A percentile compares a stretch with the other conserved stretches of the same genome.
These are phyloP conservation scores for Cyclostephanos invisitatus DNA, from an alignment of 108 stramenopile genomes.

Conservation along the genomic window DNA sequence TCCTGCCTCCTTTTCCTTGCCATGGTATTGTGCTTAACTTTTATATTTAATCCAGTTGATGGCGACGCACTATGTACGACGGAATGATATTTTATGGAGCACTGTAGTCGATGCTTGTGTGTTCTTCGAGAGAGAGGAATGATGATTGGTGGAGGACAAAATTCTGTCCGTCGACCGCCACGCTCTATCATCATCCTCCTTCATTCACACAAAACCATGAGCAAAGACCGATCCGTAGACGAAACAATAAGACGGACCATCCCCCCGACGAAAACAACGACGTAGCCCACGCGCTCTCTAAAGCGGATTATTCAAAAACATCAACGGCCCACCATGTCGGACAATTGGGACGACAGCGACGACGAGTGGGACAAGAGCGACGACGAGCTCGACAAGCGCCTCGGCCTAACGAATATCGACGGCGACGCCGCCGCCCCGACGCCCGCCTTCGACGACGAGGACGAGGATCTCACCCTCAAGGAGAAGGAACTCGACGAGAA, in stretches of 20 bases:
- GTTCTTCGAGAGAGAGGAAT: neutral
- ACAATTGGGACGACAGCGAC: slow-evolving; percentile 87
- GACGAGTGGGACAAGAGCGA: slow-evolving; percentile 89
- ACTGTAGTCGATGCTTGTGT: too few species aligned
- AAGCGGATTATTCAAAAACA: too few species aligned
- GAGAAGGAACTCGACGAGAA: slow-evolving; percentile 68
- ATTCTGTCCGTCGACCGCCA: neutral
- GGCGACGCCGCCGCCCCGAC: slow-evolving; percentile 33
- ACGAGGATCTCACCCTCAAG: slow-evolving; percentile 84
- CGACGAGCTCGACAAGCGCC: slow-evolving; percentile 75
- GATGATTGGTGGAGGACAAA: neutral
- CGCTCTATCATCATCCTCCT: too few species aligned
- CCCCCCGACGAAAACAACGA: neutral
- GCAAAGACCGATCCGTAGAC: neutral
- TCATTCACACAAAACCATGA: neutral
- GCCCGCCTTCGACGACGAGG: slow-evolving; percentile 81
- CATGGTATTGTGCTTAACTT: too few species aligned
- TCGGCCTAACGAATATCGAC: slow-evolving; percentile 57
- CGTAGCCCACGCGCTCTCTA: too few species aligned
- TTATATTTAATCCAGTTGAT: too few species aligned
- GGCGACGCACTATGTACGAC: too few species aligned
- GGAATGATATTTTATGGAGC: too few species aligned
- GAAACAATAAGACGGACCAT: neutral
- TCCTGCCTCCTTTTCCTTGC: slow-evolving; percentile 53
- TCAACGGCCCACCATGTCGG: slow-evolving; percentile 53